A percentile compares a stretch with the other conserved stretches of the same genome.
These are phyloP conservation scores for Parasitella parasitica DNA, from an alignment of 371 early-diverging fungal genomes.

Conservation along the genomic window DNA sequence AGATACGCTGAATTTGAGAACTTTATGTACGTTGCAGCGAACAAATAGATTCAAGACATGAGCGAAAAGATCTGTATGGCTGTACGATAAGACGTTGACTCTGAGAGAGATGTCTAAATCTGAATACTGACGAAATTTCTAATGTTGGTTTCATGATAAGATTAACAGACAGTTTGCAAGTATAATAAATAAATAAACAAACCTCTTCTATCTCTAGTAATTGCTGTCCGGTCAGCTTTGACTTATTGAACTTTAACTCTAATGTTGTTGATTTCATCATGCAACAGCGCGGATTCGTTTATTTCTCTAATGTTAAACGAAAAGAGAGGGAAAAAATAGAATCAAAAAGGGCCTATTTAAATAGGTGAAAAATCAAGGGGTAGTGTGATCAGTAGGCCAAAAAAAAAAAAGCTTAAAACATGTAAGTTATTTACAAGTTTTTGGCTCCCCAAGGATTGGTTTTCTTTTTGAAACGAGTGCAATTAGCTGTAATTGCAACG, in stretches of 20 bases:
- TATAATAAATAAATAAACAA: not conserved
- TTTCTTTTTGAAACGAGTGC: not conserved
- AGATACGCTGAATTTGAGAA: conserved; percentile 29
- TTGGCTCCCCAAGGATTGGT: not conserved
- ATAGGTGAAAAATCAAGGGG: not conserved
- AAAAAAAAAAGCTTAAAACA: not conserved
- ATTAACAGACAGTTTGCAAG: too few relatives aligned
- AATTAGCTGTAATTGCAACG: not conserved
- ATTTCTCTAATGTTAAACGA: not conserved
- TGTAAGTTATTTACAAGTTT: not conserved
- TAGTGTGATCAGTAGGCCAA: not conserved
- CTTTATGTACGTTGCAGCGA: conserved; percentile 50
- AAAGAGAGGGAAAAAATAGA: not conserved
- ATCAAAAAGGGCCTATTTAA: not conserved
- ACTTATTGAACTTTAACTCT: not conserved
- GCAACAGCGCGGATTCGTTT: not conserved
- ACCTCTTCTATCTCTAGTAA: not conserved
- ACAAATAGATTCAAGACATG: conserved; percentile 60
- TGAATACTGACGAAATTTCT: not conserved
- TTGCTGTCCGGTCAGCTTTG: not conserved
- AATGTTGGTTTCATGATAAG: not conserved
- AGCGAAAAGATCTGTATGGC: conserved; percentile 61
- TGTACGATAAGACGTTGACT: conserved; percentile 62
- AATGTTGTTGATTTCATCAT: not conserved
- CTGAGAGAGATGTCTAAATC: conserved; percentile 32